Percentiles rank a stretch among this genome's conserved stretches.
Evolutionary conservation across 2,329 filamentous ascomycete genomes (phyloP).

Genomic region (Colletotrichum tabaci): DNA sequence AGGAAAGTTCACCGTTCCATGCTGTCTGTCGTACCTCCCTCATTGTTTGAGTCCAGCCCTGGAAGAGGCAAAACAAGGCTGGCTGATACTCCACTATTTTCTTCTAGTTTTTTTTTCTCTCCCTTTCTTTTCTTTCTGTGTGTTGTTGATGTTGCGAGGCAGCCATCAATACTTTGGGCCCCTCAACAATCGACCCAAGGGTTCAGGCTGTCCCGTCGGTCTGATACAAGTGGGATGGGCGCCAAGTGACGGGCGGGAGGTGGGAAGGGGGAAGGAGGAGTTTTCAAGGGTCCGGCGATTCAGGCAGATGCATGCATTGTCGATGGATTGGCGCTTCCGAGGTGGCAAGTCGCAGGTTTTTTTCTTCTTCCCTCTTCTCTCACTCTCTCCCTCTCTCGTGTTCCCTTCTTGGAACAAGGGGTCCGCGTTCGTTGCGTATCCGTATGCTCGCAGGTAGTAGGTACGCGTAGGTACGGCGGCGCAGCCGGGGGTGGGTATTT

Average conservation of each 20-base stretch:
- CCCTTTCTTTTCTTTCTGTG: too few relatives aligned
- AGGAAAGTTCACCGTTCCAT: not conserved
- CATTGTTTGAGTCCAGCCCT: not conserved
- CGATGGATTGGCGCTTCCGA: slow-evolving; percentile 21
- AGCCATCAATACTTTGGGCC: not conserved
- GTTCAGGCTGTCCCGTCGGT: slow-evolving; percentile 4
- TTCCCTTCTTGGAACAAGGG: not conserved
- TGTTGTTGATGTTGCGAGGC: not conserved
- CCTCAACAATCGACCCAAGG: slow-evolving; percentile 18
- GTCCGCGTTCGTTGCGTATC: not conserved
- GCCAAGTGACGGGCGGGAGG: slow-evolving; percentile 19
- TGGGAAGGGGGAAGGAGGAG: not conserved
- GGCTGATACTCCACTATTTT: not conserved
- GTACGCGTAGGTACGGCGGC: not conserved
- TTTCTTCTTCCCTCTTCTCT: too few relatives aligned
- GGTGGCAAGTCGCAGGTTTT: slow-evolving; percentile 9
- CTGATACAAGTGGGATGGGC: slow-evolving; percentile 9
- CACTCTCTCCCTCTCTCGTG: too few relatives aligned
- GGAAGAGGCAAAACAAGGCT: slow-evolving; percentile 7
- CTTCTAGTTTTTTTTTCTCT: too few relatives aligned
- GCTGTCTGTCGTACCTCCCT: not conserved
- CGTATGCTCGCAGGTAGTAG: not conserved
- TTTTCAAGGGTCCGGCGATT: slow-evolving; percentile 14
- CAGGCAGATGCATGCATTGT: slow-evolving; percentile 23
- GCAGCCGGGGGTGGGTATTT: not conserved